Percentiles rank a stretch among this genome's conserved stretches.
Conservation (phyloP, 257 asterid genomes). For the Solanum corneliomulleri region DNA sequence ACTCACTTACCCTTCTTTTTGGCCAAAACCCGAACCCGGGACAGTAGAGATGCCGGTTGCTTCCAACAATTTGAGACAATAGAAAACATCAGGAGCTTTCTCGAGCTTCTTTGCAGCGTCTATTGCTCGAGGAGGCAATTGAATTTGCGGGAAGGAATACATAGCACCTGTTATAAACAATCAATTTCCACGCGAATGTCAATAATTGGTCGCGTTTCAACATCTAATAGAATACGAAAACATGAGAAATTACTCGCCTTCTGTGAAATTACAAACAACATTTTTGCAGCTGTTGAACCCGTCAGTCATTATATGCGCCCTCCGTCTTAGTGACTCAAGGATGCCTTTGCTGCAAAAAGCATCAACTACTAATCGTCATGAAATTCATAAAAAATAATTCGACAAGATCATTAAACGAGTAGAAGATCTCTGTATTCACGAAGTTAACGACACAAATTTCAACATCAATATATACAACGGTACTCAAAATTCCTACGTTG, state of each 20-base stretch:
- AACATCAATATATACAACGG: not conserved
- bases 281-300: conserved; percentile 97
- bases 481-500: not conserved
- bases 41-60: conserved; percentile 98
- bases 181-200: not conserved
- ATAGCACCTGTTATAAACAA: conserved; percentile 63
- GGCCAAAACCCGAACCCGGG: conserved; percentile 98
- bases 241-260: conserved; percentile 32
- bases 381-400: not conserved
- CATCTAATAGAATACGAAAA: not conserved
- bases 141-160: conserved; percentile 98
- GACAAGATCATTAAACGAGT: not conserved
- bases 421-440: not conserved
- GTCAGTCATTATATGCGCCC: conserved; percentile 89
- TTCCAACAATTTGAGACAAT: conserved; percentile 90
- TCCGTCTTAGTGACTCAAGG: conserved; percentile 76
- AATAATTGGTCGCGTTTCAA: not conserved
- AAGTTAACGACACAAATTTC: not conserved
- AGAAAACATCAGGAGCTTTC: conserved; percentile 84
- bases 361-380: not conserved
- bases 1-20: conserved; percentile 80
- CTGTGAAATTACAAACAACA: conserved; percentile 90
- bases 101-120: conserved; percentile 78
- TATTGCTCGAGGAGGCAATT: conserved; percentile 75
- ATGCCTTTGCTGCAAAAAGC: conserved; percentile 67